These are phyloP conservation scores for Podaxis carcinomalis DNA, from an alignment of 768 basidiomycete species.

Conservation along the genomic window DNA sequence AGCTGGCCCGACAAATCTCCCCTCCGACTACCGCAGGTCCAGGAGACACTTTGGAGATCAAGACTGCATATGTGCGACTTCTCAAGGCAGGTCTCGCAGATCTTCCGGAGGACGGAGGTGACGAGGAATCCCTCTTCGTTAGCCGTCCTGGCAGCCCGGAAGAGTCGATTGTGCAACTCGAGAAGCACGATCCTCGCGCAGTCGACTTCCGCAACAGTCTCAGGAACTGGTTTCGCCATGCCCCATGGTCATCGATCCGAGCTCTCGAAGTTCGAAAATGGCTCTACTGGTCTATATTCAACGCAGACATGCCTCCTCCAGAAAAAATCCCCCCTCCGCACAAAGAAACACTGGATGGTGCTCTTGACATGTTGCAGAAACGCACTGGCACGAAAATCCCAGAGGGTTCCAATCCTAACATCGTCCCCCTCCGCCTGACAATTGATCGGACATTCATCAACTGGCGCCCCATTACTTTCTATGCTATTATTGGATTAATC, in stretches of 20 bases:
- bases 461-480: constrained; percentile 67
- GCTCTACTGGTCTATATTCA: constrained; percentile 84
- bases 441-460: constrained; percentile 71
- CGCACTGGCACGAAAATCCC: constrained; percentile 65
- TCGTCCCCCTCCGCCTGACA: constrained; percentile 62
- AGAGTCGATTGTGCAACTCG: constrained; percentile 55
- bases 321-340: constrained; percentile 44
- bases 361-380: constrained; percentile 61
- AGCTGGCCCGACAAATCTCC: constrained; percentile 45
- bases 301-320: constrained; percentile 51
- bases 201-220: constrained; percentile 68
- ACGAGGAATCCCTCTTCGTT: constrained; percentile 47
- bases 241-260: constrained; percentile 69
- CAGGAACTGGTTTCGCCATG: constrained; percentile 75
- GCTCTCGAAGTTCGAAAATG: constrained; percentile 62
- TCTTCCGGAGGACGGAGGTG: constrained; percentile 46
- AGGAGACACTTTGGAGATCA: constrained; percentile 53
- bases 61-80: constrained; percentile 54
- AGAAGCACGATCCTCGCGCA: constrained; percentile 62
- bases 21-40: constrained; percentile 39
- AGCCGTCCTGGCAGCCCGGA: constrained; percentile 57
- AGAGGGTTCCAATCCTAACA: constrained; percentile 50
- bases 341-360: constrained; percentile 49
- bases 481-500: constrained; percentile 42
- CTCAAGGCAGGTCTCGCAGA: constrained; percentile 61